Percentiles rank a stretch among this genome's conserved stretches.
Conservation (phyloP, 257 asterid genomes). For the Lithospermum erythrorhizon region DNA sequence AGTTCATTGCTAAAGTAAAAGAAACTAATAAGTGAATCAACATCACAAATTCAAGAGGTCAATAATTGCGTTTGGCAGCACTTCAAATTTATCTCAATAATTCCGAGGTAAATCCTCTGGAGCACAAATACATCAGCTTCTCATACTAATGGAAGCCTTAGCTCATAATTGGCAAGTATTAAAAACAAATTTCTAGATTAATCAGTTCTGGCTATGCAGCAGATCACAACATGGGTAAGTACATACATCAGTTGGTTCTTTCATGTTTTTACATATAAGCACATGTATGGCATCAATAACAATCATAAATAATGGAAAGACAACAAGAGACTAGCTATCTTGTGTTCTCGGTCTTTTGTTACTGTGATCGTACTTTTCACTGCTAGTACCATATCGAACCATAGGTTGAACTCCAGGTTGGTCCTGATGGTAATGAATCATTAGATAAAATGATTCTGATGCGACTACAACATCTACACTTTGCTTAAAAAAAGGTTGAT, state of each 20-base stretch:
- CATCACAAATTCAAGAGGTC: background rate
- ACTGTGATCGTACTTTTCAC: constrained; percentile 22
- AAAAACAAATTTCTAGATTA: too few species aligned
- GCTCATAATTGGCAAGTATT: background rate
- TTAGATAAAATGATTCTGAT: background rate
- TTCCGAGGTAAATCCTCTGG: background rate
- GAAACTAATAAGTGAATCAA: too few species aligned
- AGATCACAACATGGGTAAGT: background rate
- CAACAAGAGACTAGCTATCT: constrained; percentile 14
- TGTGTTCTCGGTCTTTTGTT: constrained; percentile 38
- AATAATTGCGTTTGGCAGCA: background rate
- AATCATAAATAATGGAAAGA: constrained; percentile 4
- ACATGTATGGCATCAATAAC: background rate
- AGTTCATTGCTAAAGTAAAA: background rate
- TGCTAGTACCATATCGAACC: constrained; percentile 9
- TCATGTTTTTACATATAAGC: background rate
- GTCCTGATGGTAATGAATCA: constrained; percentile 16
- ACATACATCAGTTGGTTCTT: background rate
- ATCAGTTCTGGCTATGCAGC: background rate
- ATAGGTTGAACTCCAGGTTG: constrained; percentile 17
- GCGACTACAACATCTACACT: background rate
- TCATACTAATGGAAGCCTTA: too few species aligned
- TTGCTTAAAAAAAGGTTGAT: background rate
- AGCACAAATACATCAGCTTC: background rate
- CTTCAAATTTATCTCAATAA: background rate